These are phyloP conservation scores for Moricandia moricandioides DNA, from an alignment of 345 rosid species.

Conservation along the genomic window DNA sequence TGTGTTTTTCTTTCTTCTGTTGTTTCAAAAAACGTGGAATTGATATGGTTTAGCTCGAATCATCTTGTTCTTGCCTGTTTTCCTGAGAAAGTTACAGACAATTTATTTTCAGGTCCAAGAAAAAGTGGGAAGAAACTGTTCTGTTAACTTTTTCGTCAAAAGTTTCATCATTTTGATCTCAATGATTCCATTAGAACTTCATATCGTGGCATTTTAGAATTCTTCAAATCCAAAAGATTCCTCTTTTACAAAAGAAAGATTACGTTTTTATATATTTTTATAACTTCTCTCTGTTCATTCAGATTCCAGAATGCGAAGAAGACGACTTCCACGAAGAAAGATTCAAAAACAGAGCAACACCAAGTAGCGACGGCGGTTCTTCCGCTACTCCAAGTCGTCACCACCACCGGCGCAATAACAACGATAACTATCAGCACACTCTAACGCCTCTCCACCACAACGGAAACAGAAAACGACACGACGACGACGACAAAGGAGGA, in stretches of 20 bases:
- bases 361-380: conserved; percentile 39
- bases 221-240: conserved; percentile 5
- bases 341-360: conserved; percentile 40
- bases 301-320: conserved; percentile 86
- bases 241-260: neutral
- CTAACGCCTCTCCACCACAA: conserved; percentile 66
- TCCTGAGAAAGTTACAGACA: neutral
- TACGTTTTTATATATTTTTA: neutral
- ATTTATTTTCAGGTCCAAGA: neutral
- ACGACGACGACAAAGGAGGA: conserved; percentile 25
- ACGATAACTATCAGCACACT: conserved; percentile 44
- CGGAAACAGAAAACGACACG: conserved; percentile 47
- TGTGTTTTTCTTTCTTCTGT: neutral
- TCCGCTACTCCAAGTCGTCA: conserved; percentile 43
- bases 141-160: conserved; percentile 16
- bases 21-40: neutral
- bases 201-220: neutral
- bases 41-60: neutral
- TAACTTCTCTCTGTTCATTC: conserved; percentile 19
- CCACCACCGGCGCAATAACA: conserved; percentile 38
- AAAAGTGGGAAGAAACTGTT: neutral
- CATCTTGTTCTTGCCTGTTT: neutral
- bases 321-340: conserved; percentile 40
- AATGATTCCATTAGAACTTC: conserved; percentile 20
- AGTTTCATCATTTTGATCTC: conserved; percentile 16